phyloP scores from a whole-genome alignment of 1,139 yeast genomes.

The Suhomyces atakaporum region DNA sequence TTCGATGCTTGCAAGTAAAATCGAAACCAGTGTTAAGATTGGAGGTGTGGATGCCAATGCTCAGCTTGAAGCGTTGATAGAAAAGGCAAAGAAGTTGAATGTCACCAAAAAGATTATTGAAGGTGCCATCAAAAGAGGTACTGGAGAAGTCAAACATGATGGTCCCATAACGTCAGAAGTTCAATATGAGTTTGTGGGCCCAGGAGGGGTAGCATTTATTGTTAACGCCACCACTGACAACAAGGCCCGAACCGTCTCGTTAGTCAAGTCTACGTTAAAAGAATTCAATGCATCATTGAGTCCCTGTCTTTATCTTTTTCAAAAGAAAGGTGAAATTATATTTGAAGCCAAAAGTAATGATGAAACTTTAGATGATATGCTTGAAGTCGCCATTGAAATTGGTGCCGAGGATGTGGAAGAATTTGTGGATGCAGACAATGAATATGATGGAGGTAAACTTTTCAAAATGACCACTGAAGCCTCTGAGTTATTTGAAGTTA shows the following conservation, averaged over 20 bases:
- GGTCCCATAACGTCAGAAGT: conserved; percentile 40
- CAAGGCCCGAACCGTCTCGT: conserved; percentile 76
- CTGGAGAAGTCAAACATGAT: conserved; percentile 50
- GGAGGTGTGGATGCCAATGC: conserved; percentile 65
- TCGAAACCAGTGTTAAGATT: conserved; percentile 68
- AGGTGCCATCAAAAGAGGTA: conserved; percentile 81
- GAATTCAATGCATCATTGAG: conserved; percentile 71
- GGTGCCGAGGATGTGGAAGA: conserved; percentile 85
- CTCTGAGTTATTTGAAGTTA: conserved; percentile 59
- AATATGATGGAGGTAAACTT: conserved; percentile 42
- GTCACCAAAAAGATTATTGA: conserved; percentile 86
- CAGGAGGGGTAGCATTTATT: conserved; percentile 85
- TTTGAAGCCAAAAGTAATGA: conserved; percentile 43
- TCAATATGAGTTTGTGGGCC: conserved; percentile 90
- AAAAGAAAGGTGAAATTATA: conserved; percentile 70
- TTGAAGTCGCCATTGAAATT: conserved; percentile 72
- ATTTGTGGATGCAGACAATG: conserved; percentile 41
- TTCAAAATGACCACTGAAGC: conserved; percentile 58
- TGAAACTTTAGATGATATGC: conserved; percentile 57
- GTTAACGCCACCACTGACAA: conserved; percentile 89
- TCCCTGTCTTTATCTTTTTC: conserved; percentile 78
- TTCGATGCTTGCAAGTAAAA: conserved; percentile 70
- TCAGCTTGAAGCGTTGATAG: conserved; percentile 72
- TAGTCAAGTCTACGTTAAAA: conserved; percentile 73
- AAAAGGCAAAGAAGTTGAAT: conserved; percentile 74